phyloP scores from a whole-genome alignment of 2,329 filamentous ascomycete species.

The Diaporthe sp. region DNA sequence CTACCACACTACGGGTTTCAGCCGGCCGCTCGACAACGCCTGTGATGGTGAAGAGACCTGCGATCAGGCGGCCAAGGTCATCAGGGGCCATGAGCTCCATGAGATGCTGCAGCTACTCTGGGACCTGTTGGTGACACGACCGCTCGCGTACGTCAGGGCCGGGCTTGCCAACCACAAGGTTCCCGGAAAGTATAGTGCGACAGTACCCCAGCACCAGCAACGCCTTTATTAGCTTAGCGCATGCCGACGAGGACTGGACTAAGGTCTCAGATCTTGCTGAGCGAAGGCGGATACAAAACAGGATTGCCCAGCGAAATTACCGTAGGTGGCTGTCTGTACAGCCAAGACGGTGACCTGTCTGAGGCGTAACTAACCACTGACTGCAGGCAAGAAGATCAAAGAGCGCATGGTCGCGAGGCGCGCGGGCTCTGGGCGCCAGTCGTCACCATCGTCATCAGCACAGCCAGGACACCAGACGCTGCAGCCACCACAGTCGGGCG shows the following conservation, averaged over 20 bases:
- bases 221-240: slow-evolving; percentile 93
- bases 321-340: slow-evolving; percentile 67
- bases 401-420: slow-evolving; percentile 86
- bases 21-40: slow-evolving; percentile 10
- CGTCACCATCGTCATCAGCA: slow-evolving; percentile 43
- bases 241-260: slow-evolving; percentile 98
- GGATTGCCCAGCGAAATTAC: slow-evolving; percentile 97
- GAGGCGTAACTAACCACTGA: slow-evolving; percentile 41
- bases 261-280: slow-evolving; percentile 98
- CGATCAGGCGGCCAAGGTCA: slow-evolving; percentile 8
- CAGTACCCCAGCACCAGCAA: slow-evolving; percentile 77
- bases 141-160: slow-evolving; percentile 13
- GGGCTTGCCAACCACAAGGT: background rate
- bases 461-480: slow-evolving; percentile 49
- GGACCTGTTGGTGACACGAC: background rate
- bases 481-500: slow-evolving; percentile 49
- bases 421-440: slow-evolving; percentile 64
- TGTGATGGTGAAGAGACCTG: slow-evolving; percentile 8
- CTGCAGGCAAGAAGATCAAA: slow-evolving; percentile 90
- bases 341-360: background rate
- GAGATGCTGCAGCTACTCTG: slow-evolving; percentile 4
- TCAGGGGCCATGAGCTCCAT: slow-evolving; percentile 2
- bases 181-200: too few relatives aligned
- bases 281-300: slow-evolving; percentile 93
- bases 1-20: slow-evolving; percentile 20